Percentiles rank a stretch among this genome's conserved stretches.
Conservation (phyloP, 2,329 filamentous ascomycete genomes). For the Trichoderma sp. region DNA sequence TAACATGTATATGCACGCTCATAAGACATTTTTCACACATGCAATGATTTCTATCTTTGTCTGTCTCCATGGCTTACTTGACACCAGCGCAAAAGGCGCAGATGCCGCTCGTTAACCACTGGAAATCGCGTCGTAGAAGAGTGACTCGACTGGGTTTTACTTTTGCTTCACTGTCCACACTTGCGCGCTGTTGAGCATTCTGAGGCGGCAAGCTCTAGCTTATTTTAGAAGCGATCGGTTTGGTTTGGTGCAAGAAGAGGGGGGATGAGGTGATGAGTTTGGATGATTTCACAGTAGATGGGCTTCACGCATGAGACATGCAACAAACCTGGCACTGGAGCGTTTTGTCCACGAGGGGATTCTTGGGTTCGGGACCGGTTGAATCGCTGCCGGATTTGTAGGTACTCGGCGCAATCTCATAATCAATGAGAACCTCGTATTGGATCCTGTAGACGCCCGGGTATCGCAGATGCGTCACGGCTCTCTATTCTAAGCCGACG, state of each 20-base stretch:
- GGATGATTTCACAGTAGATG: neutral
- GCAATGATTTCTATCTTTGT: neutral
- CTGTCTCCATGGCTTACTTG: constrained; percentile 43
- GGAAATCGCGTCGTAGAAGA: constrained; percentile 31
- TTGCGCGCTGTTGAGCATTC: constrained; percentile 57
- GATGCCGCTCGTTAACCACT: constrained; percentile 35
- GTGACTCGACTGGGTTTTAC: constrained; percentile 40
- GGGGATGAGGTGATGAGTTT: neutral
- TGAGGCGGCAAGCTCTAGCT: constrained; percentile 68
- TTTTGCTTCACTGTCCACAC: constrained; percentile 73
- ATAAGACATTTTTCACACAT: neutral
- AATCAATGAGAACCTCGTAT: neutral
- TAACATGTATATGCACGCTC: neutral
- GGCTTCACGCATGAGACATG: neutral
- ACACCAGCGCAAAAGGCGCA: constrained; percentile 30
- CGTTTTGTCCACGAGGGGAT: neutral
- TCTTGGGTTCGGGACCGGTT: neutral
- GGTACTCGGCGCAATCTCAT: neutral
- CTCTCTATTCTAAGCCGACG: neutral
- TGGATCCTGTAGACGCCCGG: neutral
- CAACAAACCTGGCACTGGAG: neutral
- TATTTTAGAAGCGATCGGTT: constrained; percentile 56
- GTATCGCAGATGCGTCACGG: neutral
- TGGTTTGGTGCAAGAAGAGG: neutral
- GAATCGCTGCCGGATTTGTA: neutral